phyloP scores from a whole-genome alignment of 352 stramenopile species.

The Pythium dissotocum region DNA sequence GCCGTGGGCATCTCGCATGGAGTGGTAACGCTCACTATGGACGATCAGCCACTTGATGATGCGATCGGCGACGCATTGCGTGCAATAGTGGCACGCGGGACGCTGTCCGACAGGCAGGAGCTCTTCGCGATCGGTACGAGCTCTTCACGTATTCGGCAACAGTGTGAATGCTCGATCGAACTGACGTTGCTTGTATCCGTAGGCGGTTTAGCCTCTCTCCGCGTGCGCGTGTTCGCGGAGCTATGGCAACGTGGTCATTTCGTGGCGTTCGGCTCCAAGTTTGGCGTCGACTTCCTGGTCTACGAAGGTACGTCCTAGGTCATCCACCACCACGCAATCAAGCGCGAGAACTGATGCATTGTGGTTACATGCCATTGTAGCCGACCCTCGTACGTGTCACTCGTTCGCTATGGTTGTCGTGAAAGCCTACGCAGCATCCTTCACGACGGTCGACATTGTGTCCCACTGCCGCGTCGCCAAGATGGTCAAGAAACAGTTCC shows the following conservation, averaged over 20 bases:
- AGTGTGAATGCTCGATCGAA: neutral
- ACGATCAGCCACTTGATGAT: neutral
- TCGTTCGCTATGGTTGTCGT: slow-evolving; percentile 57
- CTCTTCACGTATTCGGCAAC: neutral
- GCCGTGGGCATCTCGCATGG: slow-evolving; percentile 36
- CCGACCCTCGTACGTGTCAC: slow-evolving; percentile 42
- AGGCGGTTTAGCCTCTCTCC: slow-evolving; percentile 18
- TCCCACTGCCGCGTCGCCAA: slow-evolving; percentile 68
- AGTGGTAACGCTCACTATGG: slow-evolving; percentile 37
- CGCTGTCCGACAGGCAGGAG: neutral
- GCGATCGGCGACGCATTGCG: slow-evolving; percentile 3
- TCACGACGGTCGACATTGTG: slow-evolving; percentile 52
- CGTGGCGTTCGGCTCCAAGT: slow-evolving; percentile 79
- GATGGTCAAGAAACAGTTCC: slow-evolving; percentile 73
- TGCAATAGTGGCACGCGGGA: neutral
- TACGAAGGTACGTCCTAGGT: slow-evolving; percentile 50
- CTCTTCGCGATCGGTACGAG: slow-evolving; percentile 5
- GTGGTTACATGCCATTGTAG: slow-evolving; percentile 14
- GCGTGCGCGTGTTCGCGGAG: slow-evolving; percentile 59
- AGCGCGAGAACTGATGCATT: neutral
- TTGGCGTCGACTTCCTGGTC: slow-evolving; percentile 78
- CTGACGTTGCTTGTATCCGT: slow-evolving; percentile 11
- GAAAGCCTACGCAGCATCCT: slow-evolving; percentile 41
- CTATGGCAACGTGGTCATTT: slow-evolving; percentile 67
- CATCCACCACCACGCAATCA: neutral